Evolutionary conservation across 1,139 yeast genomes (phyloP), one percentile per base, ranked within the genome.

Genomic region (Blastobotrys aristatus): DNA sequence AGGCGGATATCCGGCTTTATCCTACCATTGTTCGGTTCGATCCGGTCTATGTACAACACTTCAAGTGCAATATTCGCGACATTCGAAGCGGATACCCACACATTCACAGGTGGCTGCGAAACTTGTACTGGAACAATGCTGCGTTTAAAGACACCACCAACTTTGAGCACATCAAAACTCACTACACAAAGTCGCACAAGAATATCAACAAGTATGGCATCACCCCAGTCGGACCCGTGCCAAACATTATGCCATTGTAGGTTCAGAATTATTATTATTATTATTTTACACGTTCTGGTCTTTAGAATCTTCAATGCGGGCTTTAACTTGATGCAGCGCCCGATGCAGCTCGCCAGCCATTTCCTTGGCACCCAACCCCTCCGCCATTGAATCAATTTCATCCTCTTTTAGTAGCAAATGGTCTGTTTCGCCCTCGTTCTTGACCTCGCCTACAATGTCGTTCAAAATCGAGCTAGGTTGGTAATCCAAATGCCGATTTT

Each of bases 31-130:
- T 86, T 41, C 77, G 97, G 57, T 90, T 90, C 61, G 97, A 90
- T 65, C 85, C 94, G 1, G 95, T 87, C 27, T 90, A 90, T 63
- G 90, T 84, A 48, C 96, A 89, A 67, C 97, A 89, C 66, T 92
- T 92, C 77, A 92, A 92, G 71, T 87, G 96, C 68, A 92, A 92
- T 66, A 68, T 88, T 54, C 80, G 82, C 44, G 84, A 82, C 75
- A 85, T 92, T 60, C 79, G 97, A 62, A 73, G 73, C 54, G 86
- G 88, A 54, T 92, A 80, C 64, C 97, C 97, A 20, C 68, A 74
- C 59, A 69, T 89, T 47, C 84, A 88, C 69, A 71, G 79, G 53
- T 90, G 96, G 95, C 65, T 89, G 57, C 74, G 84, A 59, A 79
- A 84, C 57, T 74, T 92, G 59, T 92, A 90, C 70, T 89, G 96